Evolutionary conservation across 2,329 filamentous ascomycete species (phyloP).

Genomic region (Calcarisporium arbuscula): DNA sequence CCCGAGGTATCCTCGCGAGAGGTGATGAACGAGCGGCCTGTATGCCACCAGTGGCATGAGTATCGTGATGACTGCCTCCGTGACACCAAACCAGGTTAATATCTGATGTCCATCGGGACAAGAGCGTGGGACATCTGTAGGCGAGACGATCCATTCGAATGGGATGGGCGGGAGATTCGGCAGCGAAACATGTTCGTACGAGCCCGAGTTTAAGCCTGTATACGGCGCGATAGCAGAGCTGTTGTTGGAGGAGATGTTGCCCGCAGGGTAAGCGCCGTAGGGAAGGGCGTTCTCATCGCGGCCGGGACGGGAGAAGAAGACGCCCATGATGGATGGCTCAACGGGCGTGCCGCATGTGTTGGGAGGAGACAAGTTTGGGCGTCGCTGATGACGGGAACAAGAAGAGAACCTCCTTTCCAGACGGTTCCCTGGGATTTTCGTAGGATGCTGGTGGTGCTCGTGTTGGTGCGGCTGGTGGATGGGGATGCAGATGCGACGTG

Average conservation of each 20-base stretch:
- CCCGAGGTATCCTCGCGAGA: constrained; percentile 12
- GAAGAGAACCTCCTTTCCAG: too few species aligned
- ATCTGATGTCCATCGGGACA: constrained; percentile 11
- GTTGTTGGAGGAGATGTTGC: constrained; percentile 6
- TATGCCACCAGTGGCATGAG: constrained; percentile 11
- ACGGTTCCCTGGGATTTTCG: too few species aligned
- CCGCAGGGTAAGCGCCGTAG: neutral
- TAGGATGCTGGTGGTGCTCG: too few species aligned
- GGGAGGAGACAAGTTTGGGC: too few species aligned
- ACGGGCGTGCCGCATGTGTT: too few species aligned
- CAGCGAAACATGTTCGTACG: constrained; percentile 8
- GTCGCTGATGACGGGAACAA: too few species aligned
- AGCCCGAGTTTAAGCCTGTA: constrained; percentile 14
- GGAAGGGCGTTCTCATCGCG: neutral
- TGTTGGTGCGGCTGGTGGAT: too few species aligned
- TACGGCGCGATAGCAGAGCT: constrained; percentile 13
- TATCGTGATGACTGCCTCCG: constrained; percentile 13
- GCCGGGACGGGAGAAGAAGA: neutral
- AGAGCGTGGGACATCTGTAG: constrained; percentile 9
- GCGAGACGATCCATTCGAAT: constrained; percentile 17
- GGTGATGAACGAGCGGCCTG: constrained; percentile 13
- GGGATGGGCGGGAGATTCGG: constrained; percentile 13
- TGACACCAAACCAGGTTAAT: constrained; percentile 13
- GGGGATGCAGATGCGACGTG: too few species aligned
- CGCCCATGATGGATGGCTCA: too few species aligned